phyloP scores from a whole-genome alignment of 192 early-diverging fungal species.

The Chytriomyces sp. region DNA sequence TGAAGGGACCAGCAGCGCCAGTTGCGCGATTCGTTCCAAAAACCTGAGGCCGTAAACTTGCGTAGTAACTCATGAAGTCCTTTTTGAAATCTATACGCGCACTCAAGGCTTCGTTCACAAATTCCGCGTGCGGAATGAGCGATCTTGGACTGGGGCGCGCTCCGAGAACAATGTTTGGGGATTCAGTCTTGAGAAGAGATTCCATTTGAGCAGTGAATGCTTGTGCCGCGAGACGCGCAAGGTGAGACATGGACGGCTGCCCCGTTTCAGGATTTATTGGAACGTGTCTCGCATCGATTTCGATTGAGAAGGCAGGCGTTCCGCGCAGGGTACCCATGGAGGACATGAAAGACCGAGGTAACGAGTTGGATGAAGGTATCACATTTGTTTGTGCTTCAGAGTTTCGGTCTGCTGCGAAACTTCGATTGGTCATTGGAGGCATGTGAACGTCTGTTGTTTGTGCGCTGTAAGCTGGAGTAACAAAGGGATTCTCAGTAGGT shows the following conservation, averaged over 20 bases:
- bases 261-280: background rate
- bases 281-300: background rate
- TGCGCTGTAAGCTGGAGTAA: too few relatives aligned
- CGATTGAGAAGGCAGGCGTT: background rate
- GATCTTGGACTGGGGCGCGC: constrained; percentile 11
- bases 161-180: background rate
- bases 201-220: constrained; percentile 1
- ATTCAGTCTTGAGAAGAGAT: background rate
- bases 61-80: constrained; percentile 12
- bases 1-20: background rate
- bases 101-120: constrained; percentile 20
- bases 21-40: background rate
- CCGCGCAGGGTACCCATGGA: background rate
- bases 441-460: too few relatives aligned
- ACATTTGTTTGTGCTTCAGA: background rate
- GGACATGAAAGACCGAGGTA: background rate
- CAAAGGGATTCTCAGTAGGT: background rate
- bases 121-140: constrained; percentile 24
- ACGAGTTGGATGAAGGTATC: background rate
- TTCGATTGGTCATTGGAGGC: background rate
- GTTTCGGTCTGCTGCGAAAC: background rate
- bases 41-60: background rate
- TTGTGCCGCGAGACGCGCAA: background rate
- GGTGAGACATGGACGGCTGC: background rate
- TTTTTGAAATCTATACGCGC: constrained; percentile 10